Conservation (phyloP, 805 yeast genomes). For the Starmerella sirachaensis region DNA sequence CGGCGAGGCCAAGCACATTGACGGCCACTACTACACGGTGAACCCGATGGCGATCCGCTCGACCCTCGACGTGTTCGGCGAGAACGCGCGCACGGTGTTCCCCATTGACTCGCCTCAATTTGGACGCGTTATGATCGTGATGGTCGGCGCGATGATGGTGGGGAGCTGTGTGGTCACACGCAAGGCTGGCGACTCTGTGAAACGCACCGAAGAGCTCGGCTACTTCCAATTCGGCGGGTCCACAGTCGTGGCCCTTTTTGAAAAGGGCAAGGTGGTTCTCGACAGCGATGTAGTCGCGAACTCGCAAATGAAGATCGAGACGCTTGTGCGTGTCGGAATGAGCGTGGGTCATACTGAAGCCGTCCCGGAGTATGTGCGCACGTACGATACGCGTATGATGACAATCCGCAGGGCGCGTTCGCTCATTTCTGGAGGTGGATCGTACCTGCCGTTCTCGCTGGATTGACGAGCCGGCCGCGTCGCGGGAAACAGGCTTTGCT, state of each 20-base stretch:
- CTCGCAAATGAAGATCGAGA: conserved; percentile 55
- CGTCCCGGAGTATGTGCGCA: conserved; percentile 20
- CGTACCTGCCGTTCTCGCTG: conserved; percentile 24
- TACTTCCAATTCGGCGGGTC: conserved; percentile 96
- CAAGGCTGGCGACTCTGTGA: conserved; percentile 43
- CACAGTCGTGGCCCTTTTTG: conserved; percentile 60
- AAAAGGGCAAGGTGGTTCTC: conserved; percentile 34
- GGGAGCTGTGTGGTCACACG: conserved; percentile 74
- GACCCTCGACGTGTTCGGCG: conserved; percentile 81
- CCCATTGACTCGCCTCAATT: conserved; percentile 67
- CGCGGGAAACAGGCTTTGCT: too few species aligned
- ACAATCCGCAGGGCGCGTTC: conserved; percentile 23
- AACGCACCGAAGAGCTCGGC: conserved; percentile 75
- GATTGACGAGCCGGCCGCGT: too few species aligned
- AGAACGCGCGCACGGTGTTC: conserved; percentile 66
- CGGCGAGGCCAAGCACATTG: conserved; percentile 53
- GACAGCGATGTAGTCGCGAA: conserved; percentile 66
- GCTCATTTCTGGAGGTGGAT: conserved; percentile 24
- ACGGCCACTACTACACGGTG: conserved; percentile 90
- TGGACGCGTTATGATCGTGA: conserved; percentile 64
- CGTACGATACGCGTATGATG: conserved; percentile 22
- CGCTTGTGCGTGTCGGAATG: conserved; percentile 81
- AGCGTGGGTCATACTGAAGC: conserved; percentile 58
- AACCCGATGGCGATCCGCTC: conserved; percentile 95
- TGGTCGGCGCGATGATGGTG: conserved; percentile 98